A percentile compares a stretch with the other conserved stretches of the same genome.
phyloP scores from a whole-genome alignment of 306 rosid species.

The Vicia faba region DNA sequence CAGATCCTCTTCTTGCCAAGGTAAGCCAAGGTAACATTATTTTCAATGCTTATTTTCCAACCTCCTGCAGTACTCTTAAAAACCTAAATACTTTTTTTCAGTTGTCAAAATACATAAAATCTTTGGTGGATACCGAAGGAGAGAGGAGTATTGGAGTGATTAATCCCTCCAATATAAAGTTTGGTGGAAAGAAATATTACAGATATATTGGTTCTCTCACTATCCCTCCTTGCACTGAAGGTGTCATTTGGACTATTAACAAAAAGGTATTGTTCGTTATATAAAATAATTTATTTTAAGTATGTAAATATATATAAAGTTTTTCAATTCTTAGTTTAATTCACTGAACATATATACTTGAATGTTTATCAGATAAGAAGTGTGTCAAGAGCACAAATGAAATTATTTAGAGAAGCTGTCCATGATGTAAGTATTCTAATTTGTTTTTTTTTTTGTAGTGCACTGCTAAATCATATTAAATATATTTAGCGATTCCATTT shows the following conservation, averaged over 20 bases:
- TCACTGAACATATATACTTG: neutral
- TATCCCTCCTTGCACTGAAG: constrained; percentile 76
- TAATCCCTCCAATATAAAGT: constrained; percentile 50
- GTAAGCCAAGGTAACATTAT: neutral
- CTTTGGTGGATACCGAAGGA: constrained; percentile 35
- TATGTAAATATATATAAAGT: too few species aligned
- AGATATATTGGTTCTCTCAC: constrained; percentile 79
- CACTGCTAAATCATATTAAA: neutral
- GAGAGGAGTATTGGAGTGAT: constrained; percentile 49
- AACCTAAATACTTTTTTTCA: too few species aligned
- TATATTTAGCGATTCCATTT: neutral
- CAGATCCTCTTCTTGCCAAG: constrained; percentile 36
- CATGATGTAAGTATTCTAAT: constrained; percentile 53
- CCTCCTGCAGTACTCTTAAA: neutral
- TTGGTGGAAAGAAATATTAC: constrained; percentile 53
- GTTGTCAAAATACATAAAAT: constrained; percentile 36
- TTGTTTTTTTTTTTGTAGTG: neutral
- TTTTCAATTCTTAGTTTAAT: too few species aligned
- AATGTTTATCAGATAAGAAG: constrained; percentile 43
- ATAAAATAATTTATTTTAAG: too few species aligned
- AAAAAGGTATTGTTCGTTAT: constrained; percentile 44
- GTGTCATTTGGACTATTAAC: constrained; percentile 68
- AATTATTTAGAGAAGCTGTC: constrained; percentile 52
- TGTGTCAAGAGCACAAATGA: constrained; percentile 52
- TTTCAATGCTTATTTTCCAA: neutral